Conservation (phyloP, 352 stramenopile species). For the Pythium periplocum region DNA sequence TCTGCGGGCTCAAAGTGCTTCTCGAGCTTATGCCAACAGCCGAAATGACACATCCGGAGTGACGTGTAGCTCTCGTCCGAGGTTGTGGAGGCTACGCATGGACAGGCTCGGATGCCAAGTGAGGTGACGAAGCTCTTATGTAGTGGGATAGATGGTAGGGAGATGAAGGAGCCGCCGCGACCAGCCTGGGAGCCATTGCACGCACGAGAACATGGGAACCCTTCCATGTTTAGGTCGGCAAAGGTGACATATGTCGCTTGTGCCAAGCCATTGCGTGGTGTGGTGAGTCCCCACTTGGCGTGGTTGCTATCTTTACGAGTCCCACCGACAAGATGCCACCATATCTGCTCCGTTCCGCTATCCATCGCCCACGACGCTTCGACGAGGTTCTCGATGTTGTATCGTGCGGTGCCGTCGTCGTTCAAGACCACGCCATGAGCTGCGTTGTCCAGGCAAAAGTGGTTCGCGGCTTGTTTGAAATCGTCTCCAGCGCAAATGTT, state of each 20-base stretch:
- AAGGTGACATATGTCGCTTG: constrained; percentile 36
- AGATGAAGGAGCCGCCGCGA: constrained; percentile 69
- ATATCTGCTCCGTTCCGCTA: constrained; percentile 33
- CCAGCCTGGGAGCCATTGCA: constrained; percentile 74
- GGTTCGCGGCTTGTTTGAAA: constrained; percentile 28
- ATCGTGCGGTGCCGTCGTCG: constrained; percentile 42
- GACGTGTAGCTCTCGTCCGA: constrained; percentile 4
- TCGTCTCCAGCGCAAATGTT: constrained; percentile 70
- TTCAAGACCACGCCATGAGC: constrained; percentile 30
- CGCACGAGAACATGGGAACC: constrained; percentile 62
- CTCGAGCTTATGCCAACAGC: constrained; percentile 57
- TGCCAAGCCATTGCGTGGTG: constrained; percentile 24
- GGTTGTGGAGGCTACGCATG: constrained; percentile 19
- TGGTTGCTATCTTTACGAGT: constrained; percentile 51
- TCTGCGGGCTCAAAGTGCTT: constrained; percentile 26
- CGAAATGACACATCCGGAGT: constrained; percentile 59
- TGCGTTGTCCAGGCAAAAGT: constrained; percentile 57
- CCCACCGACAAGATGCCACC: constrained; percentile 63
- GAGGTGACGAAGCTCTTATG: constrained; percentile 40
- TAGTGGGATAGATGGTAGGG: constrained; percentile 31
- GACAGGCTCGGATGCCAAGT: constrained; percentile 43
- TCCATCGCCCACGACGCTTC: constrained; percentile 41
- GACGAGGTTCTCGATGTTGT: constrained; percentile 79
- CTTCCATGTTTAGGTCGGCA: constrained; percentile 79
- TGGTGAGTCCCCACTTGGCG: constrained; percentile 69